Conservation (phyloP, 2,329 filamentous ascomycete genomes). For the Aspergillus amoenus region DNA sequence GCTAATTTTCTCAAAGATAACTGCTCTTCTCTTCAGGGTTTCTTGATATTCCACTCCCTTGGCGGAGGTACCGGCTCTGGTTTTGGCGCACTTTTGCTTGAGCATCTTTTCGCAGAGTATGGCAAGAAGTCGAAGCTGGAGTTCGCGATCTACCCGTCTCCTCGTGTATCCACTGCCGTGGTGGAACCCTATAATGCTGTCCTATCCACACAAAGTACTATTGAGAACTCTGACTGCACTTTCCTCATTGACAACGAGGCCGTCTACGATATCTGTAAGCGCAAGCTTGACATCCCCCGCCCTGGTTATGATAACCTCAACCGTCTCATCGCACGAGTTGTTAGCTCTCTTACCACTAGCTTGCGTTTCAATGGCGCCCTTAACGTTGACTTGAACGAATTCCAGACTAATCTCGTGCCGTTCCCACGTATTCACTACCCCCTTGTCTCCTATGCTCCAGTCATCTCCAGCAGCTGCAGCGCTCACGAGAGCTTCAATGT, state of each 20-base stretch:
- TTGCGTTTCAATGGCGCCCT: slow-evolving; percentile 65
- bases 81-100: slow-evolving; percentile 63
- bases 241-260: slow-evolving; percentile 69
- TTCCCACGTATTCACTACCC: slow-evolving; percentile 68
- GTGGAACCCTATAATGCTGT: slow-evolving; percentile 68
- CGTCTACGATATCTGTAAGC: slow-evolving; percentile 66
- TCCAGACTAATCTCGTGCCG: slow-evolving; percentile 68
- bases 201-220: slow-evolving; percentile 57
- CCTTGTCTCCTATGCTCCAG: slow-evolving; percentile 63
- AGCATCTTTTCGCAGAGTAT: slow-evolving; percentile 63
- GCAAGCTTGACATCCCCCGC: slow-evolving; percentile 63
- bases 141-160: slow-evolving; percentile 65
- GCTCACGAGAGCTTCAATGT: slow-evolving; percentile 86
- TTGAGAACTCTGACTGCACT: slow-evolving; percentile 67
- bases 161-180: slow-evolving; percentile 63
- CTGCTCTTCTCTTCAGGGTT: slow-evolving; percentile 65
- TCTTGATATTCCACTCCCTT: slow-evolving; percentile 68
- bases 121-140: slow-evolving; percentile 69
- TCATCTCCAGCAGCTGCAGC: slow-evolving; percentile 69
- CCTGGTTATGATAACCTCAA: slow-evolving; percentile 65
- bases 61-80: slow-evolving; percentile 68
- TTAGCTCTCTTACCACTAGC: slow-evolving; percentile 65
- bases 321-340: slow-evolving; percentile 65
- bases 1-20: slow-evolving; percentile 50
- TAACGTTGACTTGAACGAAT: slow-evolving; percentile 67